Conservation (phyloP, 2,329 filamentous ascomycete genomes). For the Fusarium pilosicola region DNA sequence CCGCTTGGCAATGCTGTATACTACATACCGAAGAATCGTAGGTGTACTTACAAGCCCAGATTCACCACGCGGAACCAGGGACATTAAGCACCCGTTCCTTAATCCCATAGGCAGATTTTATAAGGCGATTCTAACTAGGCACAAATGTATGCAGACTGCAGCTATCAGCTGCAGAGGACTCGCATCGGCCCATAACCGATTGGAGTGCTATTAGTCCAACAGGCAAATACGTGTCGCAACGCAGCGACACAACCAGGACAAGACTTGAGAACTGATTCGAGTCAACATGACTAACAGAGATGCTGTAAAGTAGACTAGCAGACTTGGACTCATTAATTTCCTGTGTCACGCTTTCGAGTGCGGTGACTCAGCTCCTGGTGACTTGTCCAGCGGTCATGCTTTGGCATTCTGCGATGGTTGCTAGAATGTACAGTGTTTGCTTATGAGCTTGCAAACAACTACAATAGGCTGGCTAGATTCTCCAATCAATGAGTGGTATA, state of each 20-base stretch:
- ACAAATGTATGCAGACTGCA: too few relatives aligned
- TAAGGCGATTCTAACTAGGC: too few relatives aligned
- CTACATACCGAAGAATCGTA: neutral
- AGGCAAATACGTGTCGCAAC: neutral
- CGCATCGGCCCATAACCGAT: neutral
- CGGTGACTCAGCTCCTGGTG: neutral
- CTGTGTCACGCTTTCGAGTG: neutral
- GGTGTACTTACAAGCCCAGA: neutral
- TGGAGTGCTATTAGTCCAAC: neutral
- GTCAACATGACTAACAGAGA: accelerated
- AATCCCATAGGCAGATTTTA: too few relatives aligned
- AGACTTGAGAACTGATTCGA: too few relatives aligned
- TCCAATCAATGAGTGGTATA: neutral
- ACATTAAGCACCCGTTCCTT: too few relatives aligned
- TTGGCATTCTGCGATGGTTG: neutral
- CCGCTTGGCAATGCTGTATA: neutral
- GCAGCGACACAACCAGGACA: neutral
- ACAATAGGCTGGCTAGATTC: neutral
- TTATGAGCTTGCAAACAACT: neutral
- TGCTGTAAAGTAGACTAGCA: accelerated
- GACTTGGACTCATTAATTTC: accelerated
- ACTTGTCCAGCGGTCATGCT: neutral
- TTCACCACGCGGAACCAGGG: neutral
- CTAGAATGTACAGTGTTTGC: neutral
- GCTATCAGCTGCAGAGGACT: neutral